phyloP scores from a whole-genome alignment of 139 green algal genomes.

The Yamagishiella unicocca region DNA sequence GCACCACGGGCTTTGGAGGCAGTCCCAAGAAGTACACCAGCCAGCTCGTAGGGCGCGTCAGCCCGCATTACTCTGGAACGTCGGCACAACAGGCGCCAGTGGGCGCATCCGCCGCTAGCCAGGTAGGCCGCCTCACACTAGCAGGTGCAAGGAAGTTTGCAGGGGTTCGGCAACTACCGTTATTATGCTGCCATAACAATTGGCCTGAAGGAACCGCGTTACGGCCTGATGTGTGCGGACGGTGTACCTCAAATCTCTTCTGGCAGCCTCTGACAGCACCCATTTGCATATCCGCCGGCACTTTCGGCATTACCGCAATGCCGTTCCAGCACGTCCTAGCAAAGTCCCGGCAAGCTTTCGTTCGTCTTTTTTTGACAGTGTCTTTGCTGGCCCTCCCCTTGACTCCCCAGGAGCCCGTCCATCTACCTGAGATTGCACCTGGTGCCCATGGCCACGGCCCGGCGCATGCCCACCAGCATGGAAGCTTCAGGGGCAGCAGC shows the following conservation, averaged over 20 bases:
- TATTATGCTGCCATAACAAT: too few species aligned
- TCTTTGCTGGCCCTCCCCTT: not conserved
- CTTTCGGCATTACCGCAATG: too few species aligned
- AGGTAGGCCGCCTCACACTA: not conserved
- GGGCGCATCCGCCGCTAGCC: not conserved
- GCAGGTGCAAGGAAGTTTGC: too few species aligned
- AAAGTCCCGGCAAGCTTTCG: too few species aligned
- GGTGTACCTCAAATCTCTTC: too few species aligned
- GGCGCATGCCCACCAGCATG: not conserved
- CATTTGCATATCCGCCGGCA: too few species aligned
- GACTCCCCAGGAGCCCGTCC: not conserved
- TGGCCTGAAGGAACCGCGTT: too few species aligned
- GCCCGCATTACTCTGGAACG: slow-evolving; percentile 20
- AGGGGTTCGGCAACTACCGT: too few species aligned
- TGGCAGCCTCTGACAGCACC: too few species aligned
- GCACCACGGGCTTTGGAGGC: not conserved
- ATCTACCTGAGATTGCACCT: slow-evolving; percentile 32
- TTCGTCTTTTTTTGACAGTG: too few species aligned
- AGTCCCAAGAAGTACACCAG: slow-evolving; percentile 45
- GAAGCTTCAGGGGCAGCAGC: not conserved
- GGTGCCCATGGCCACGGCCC: not conserved
- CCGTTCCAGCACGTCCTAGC: too few species aligned
- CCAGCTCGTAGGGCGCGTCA: slow-evolving; percentile 16
- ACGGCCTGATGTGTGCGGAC: too few species aligned
- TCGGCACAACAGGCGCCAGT: not conserved